Evolutionary conservation across 805 yeast genomes (phyloP), one percentile per base, ranked within the genome.

Genomic region (Yamadazyma insecticola): DNA sequence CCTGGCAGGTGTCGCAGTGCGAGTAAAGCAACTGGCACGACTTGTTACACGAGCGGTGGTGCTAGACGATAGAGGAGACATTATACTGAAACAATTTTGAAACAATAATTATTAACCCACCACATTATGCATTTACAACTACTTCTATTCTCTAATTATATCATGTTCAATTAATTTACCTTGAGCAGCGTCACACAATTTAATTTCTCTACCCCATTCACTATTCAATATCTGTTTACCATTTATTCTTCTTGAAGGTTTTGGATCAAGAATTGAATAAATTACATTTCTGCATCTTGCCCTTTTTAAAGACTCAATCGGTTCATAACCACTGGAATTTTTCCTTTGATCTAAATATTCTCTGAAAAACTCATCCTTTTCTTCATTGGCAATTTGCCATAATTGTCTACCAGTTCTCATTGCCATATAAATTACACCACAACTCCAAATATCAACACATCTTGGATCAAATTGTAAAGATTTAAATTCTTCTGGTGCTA

Each of bases 131-230:
- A n/a, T n/a, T n/a, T n/a, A n/a, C n/a, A n/a, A n/a, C n/a, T n/a
- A n/a, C n/a, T n/a, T n/a, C n/a, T n/a, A n/a, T n/a, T n/a, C n/a
- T n/a, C n/a, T n/a, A n/a, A n/a, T n/a, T n/a, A n/a, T n/a, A n/a
- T n/a, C n/a, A n/a, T n/a, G n/a, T n/a, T n/a, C n/a, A n/a, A n/a
- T n/a, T n/a, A n/a, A n/a, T 14, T 40, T 35, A 11, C 57, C 60
- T 19, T 70, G 78, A 10, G 84, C 89, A 15, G 84, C 82, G 21
- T 72, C 77, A 54, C 96, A 88, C 16, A 85, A 78, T 36, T 63
- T 70, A 40, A 90, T 88, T 52, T 86, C 94, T 37, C 97, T 67
- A 1, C 95, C 95, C 97, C 97, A 90, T 57, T 92, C 97, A 53
- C 92, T 81, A 50, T 83, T 88, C 51, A 92, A 64, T 16, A 89